These are phyloP conservation scores for Ilyonectria destructans DNA, from an alignment of 2,329 filamentous ascomycete species.

Conservation along the genomic window DNA sequence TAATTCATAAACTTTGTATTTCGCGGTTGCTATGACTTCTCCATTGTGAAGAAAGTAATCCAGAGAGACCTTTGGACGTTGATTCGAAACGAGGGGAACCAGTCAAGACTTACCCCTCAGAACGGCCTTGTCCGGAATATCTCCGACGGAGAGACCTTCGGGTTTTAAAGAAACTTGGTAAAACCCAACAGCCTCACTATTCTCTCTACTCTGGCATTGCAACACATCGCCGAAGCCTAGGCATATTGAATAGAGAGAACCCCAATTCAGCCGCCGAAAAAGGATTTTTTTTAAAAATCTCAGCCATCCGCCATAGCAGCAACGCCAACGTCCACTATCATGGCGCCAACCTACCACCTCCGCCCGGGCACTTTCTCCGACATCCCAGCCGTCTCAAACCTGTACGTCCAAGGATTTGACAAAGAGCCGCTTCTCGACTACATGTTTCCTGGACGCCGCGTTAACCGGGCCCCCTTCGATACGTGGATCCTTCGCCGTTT, in stretches of 20 bases:
- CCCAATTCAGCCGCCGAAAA: not conserved
- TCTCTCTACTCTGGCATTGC: too few species aligned
- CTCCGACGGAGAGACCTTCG: too few species aligned
- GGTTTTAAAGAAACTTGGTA: too few species aligned
- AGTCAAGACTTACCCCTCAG: too few species aligned
- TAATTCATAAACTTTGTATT: not conserved
- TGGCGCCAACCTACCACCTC: conserved; percentile 46
- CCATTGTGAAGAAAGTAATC: not conserved
- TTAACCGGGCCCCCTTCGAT: conserved; percentile 40
- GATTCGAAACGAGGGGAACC: too few species aligned
- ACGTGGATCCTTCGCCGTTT: conserved; percentile 50
- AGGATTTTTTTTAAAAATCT: too few species aligned
- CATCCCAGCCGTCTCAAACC: conserved; percentile 41
- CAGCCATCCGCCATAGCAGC: not conserved
- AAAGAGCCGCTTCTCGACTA: conserved; percentile 51
- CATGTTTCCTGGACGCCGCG: conserved; percentile 51
- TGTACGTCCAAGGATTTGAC: conserved; percentile 53
- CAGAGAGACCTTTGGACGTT: too few species aligned
- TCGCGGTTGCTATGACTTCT: not conserved
- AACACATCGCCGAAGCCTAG: too few species aligned
- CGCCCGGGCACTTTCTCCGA: conserved; percentile 54
- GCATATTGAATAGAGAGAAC: too few species aligned
- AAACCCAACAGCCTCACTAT: too few species aligned
- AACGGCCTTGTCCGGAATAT: too few species aligned
- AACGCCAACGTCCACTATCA: conserved; percentile 6